Evolutionary conservation across 768 basidiomycete genomes (phyloP), one percentile per base, ranked within the genome.

Genomic region (Lactarius deliciosus): DNA sequence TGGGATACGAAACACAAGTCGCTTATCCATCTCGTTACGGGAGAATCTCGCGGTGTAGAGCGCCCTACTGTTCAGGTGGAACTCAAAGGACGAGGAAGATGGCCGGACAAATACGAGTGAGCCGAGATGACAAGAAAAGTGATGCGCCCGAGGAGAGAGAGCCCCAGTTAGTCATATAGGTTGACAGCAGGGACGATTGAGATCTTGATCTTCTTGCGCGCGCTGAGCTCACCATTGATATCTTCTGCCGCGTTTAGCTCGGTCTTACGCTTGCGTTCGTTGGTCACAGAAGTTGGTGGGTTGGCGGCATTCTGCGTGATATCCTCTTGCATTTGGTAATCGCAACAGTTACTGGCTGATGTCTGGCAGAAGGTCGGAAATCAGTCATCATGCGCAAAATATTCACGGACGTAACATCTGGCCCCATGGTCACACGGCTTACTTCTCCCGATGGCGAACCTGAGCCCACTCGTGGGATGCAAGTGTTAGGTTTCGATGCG

Each of bases 121-220:
- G 55, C 41, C 43, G 7, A 68, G 28, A 25, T 25, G 30, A 32
- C 20, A 67, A 45, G 43, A 60, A 57, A 38, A 36, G 28, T 8
- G 8, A 40, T 34, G 22, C 18, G 47, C 25, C 43, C 38, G 15
- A 15, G n/a, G 25, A 54, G 41, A 30, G 41, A 64, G n/a, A 30
- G 28, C 20, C n/a, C 43, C 8, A 62, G 15, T 71, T 76, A 92
- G 75, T 92, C 90, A 38, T 88, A 90, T 5, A 92, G 83, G 76
- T 92, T 89, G 68, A 93, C 83, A 58, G 82, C 85, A 64, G 80
- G 75, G 47, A 85, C 84, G 47, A 92, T 76, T 18, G 90, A 93
- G 58, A 92, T 83, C 77, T 92, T 93, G 67, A 86, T 71, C 72
- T 83, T 90, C 79, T 91, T 92, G 70, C 69, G 74, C 13, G 77